A percentile compares a stretch with the other conserved stretches of the same genome.
Conservation (phyloP, 2,329 filamentous ascomycete genomes). For the Colletotrichum liriopes region DNA sequence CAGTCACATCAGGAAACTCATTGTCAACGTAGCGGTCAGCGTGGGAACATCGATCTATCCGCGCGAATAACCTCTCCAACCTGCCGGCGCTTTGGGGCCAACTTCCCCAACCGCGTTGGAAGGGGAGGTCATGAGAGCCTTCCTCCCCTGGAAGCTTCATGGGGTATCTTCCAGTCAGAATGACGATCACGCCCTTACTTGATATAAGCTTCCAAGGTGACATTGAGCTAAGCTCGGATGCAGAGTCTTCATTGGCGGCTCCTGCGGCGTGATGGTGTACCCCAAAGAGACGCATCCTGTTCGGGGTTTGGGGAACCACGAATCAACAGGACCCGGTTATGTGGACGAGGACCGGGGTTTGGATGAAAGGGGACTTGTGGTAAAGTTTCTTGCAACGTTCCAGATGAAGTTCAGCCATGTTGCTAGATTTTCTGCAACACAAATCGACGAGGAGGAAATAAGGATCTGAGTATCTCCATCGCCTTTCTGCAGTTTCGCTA, state of each 20-base stretch:
- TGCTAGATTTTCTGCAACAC: background rate
- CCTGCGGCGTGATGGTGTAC: background rate
- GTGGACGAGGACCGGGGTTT: background rate
- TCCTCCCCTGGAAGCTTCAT: background rate
- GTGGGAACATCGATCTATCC: background rate
- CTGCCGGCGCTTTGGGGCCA: background rate
- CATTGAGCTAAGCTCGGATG: background rate
- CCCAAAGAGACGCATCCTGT: background rate
- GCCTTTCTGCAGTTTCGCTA: background rate
- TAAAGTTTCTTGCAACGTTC: background rate
- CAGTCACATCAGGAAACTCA: no score
- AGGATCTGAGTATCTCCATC: background rate
- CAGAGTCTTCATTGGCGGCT: slow-evolving; percentile 31
- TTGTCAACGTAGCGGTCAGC: background rate
- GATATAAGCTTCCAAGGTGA: background rate
- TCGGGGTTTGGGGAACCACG: slow-evolving; percentile 34
- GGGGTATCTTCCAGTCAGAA: background rate
- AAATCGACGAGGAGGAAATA: background rate
- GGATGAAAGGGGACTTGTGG: background rate
- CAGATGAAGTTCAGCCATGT: background rate
- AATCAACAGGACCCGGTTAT: slow-evolving; percentile 35
- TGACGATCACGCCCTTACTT: background rate
- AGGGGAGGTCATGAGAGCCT: slow-evolving; percentile 26
- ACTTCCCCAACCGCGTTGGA: slow-evolving; percentile 8
- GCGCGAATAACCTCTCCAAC: slow-evolving; percentile 11